A percentile compares a stretch with the other conserved stretches of the same genome.
Conservation (phyloP, 2,329 filamentous ascomycete genomes). For the Pezicula neosporulosa region DNA sequence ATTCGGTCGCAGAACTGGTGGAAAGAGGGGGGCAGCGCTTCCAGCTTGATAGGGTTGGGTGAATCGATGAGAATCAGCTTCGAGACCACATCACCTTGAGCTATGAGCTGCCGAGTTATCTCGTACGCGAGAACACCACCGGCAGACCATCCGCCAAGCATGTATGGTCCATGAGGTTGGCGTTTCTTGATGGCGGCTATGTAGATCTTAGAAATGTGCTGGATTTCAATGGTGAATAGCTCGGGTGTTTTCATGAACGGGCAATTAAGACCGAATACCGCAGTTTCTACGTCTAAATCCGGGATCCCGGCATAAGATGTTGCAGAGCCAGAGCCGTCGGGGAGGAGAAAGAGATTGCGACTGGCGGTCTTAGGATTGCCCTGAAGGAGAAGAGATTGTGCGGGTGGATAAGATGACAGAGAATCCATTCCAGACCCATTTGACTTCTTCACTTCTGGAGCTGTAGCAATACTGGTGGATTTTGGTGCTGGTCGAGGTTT, state of each 20-base stretch:
- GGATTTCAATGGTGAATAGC: conserved; percentile 61
- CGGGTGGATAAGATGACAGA: conserved; percentile 9
- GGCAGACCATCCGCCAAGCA: conserved; percentile 69
- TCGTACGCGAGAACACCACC: conserved; percentile 71
- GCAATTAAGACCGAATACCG: conserved; percentile 59
- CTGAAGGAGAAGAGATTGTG: conserved; percentile 37
- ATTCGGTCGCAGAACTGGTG: conserved; percentile 65
- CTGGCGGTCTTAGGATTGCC: conserved; percentile 43
- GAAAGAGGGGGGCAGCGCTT: conserved; percentile 52
- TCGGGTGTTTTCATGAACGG: conserved; percentile 67
- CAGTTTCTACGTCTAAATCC: conserved; percentile 39
- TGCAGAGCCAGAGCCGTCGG: conserved; percentile 42
- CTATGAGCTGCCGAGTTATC: conserved; percentile 55
- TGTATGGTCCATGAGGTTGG: conserved; percentile 65
- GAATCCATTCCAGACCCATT: neutral
- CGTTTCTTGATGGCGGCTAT: conserved; percentile 66
- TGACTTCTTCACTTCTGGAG: neutral
- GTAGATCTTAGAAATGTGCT: conserved; percentile 61
- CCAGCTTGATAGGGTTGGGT: conserved; percentile 62
- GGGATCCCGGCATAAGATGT: conserved; percentile 16
- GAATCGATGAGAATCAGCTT: conserved; percentile 62
- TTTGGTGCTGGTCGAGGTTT: conserved; percentile 3
- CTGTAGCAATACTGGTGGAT: neutral
- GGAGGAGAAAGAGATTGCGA: conserved; percentile 40
- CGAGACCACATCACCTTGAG: conserved; percentile 52